Conservation (phyloP, 768 basidiomycete genomes). For the Leucocoprinus birnbaumii region DNA sequence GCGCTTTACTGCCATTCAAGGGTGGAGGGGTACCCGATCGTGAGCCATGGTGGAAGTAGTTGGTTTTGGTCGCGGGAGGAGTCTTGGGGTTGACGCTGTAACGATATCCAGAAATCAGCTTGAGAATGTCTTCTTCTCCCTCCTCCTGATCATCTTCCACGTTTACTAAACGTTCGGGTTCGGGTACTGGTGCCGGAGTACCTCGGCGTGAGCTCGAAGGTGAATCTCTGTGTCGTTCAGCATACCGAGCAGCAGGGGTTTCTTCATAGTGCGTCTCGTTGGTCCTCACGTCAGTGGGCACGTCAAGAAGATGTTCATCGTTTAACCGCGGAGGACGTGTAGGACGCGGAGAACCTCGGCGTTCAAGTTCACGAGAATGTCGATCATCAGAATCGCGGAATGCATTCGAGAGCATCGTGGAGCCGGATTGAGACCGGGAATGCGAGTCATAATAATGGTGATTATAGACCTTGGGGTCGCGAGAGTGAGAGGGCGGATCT, state of each 20-base stretch:
- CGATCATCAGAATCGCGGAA: neutral
- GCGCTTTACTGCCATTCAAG: neutral
- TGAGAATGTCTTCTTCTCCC: constrained; percentile 42
- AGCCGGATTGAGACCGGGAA: neutral
- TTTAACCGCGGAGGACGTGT: neutral
- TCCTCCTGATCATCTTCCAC: constrained; percentile 19
- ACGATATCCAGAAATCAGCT: constrained; percentile 47
- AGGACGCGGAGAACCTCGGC: neutral
- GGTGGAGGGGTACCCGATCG: neutral
- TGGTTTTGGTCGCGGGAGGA: constrained; percentile 3
- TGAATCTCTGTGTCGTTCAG: neutral
- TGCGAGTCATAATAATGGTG: neutral
- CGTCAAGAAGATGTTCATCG: neutral
- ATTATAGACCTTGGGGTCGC: neutral
- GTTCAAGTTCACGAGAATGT: neutral
- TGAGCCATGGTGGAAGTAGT: constrained; percentile 4
- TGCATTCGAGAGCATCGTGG: neutral
- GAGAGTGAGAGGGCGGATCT: neutral
- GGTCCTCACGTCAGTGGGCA: neutral
- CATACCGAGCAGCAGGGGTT: neutral
- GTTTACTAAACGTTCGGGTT: neutral
- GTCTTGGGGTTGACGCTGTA: constrained; percentile 18
- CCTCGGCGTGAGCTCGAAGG: neutral
- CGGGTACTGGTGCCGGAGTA: constrained; percentile 27
- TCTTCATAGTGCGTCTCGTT: constrained; percentile 31